phyloP scores from a whole-genome alignment of 345 rosid genomes.

The Citrus sinensis region DNA sequence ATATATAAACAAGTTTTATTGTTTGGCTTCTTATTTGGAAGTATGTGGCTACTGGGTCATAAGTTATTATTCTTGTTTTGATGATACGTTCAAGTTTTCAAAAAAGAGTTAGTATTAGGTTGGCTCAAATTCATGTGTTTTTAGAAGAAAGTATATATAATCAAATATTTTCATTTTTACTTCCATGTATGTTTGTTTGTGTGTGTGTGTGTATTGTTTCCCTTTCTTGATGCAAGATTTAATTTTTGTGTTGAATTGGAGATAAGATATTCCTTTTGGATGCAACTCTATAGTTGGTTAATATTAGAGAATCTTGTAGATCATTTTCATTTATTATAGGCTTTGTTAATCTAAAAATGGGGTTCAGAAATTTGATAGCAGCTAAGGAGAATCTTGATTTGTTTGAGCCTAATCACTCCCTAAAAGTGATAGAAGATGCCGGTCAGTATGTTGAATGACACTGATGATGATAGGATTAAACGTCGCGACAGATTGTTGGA shows the following conservation, averaged over 20 bases:
- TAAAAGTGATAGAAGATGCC: neutral
- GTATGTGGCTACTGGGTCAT: neutral
- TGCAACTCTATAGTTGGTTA: neutral
- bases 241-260: neutral
- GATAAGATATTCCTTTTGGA: neutral
- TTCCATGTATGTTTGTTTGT: neutral
- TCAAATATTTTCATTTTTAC: neutral
- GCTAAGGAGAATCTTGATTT: neutral
- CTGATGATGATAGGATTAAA: neutral
- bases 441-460: slow-evolving; percentile 4
- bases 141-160: neutral
- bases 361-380: neutral
- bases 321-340: neutral
- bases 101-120: neutral
- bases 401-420: neutral
- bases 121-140: neutral
- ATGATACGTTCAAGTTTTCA: neutral
- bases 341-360: neutral
- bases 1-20: neutral
- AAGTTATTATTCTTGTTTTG: neutral
- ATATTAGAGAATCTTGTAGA: neutral
- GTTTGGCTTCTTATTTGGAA: neutral
- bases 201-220: neutral
- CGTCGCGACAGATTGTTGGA: neutral
- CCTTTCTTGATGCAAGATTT: neutral